Evolutionary conservation across 78 protist genomes (phyloP), one percentile per base, ranked within the genome.

Genomic region (Dictyostelium citrinum): DNA sequence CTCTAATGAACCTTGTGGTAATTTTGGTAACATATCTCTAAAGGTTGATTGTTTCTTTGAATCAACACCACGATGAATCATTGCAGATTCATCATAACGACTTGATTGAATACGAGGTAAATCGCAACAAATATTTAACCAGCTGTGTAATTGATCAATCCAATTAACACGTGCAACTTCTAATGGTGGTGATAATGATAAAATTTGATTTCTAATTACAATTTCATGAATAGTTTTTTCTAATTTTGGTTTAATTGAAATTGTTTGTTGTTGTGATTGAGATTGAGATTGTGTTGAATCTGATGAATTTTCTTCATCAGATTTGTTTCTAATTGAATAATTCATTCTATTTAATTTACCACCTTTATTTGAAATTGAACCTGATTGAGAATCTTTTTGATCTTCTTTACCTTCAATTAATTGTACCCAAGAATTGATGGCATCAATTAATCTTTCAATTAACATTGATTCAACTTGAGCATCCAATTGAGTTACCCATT

Each of bases 151-250:
- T 61, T 90, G 95, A n/a, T 9, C 55, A 35, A 96, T 80, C 95
- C 95, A 81, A n/a, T 31, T 49, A 49, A 71, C 77, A 45, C 99
- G 92, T 16, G 98, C 98, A 41, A 45, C 64, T 88, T 97, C 98
- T 11, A 97, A 31, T 22, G 98, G 98, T 71, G 99, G 98, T 9
- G 97, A 97, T 45, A 97, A 27, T 76, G 33, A 39, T 84, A 98
- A 81, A 37, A 82, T 90, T 75, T 95, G 97, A 83, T 98, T 94
- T 82, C 94, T 83, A 43, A 98, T 70, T 67, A 58, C 82, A 24
- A 98, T 86, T 71, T 97, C 97, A 55, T 83, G 97, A 39, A 68
- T 49, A 3, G 96, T 58, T 67, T 95, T 27, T n/a, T 81, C 64
- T 41, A 78, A 80, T 22, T 49, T 90, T 35, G 94, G 97, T 61